Evolutionary conservation across 148 eudicot species (phyloP).

Genomic region (Rhododendron ovatum): DNA sequence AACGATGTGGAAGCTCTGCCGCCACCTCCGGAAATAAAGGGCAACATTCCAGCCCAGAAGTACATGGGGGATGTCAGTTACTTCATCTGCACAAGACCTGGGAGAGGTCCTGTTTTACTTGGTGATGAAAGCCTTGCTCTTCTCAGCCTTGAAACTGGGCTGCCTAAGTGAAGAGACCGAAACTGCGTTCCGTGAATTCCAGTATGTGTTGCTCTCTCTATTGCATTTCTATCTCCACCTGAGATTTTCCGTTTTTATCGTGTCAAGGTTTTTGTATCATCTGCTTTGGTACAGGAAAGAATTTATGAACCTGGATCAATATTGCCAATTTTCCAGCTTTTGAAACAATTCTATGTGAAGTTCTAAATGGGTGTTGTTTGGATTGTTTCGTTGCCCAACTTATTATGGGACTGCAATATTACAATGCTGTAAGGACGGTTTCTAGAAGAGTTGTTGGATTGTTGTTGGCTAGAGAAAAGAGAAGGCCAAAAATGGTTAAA

Average conservation of each 20-base stretch:
- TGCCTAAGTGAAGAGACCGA: conserved; percentile 48
- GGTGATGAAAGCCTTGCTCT: conserved; percentile 69
- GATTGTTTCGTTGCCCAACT: neutral
- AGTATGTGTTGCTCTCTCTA: neutral
- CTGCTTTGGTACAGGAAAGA: neutral
- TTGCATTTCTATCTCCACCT: neutral
- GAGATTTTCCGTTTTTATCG: neutral
- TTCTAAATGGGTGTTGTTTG: neutral
- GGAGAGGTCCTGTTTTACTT: conserved; percentile 69
- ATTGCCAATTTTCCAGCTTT: neutral
- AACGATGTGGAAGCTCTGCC: conserved; percentile 65
- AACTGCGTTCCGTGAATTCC: neutral
- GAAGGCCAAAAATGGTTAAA: too few species aligned
- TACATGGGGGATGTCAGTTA: conserved; percentile 70
- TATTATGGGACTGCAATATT: neutral
- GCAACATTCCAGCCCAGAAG: conserved; percentile 35
- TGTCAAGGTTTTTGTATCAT: neutral
- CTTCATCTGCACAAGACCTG: conserved; percentile 90
- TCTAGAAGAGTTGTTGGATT: too few species aligned
- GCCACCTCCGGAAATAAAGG: conserved; percentile 65
- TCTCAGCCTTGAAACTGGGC: conserved; percentile 65
- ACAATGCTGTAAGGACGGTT: neutral
- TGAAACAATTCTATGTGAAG: neutral
- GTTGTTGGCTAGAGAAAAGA: too few species aligned
- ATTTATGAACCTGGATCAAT: neutral